Evolutionary conservation across 2,329 filamentous ascomycete genomes (phyloP).

Genomic region (Westerdykella aurantiaca): DNA sequence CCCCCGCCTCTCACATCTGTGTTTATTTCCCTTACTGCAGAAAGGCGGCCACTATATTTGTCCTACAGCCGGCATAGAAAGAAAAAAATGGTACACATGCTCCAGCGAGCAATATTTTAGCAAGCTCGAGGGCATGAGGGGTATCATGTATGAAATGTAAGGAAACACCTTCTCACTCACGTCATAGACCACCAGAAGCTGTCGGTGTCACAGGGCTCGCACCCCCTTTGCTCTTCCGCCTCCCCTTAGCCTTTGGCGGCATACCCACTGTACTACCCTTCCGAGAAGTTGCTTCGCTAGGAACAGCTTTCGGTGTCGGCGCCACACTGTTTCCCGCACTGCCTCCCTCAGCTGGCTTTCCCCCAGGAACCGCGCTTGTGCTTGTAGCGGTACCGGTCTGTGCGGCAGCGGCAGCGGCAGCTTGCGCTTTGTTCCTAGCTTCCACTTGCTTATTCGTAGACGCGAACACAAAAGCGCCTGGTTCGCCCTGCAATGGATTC

Average conservation of each 20-base stretch:
- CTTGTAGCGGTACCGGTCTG: slow-evolving; percentile 14
- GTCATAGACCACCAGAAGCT: neutral
- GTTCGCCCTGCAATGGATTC: slow-evolving; percentile 57
- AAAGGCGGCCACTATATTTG: no score
- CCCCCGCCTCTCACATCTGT: no score
- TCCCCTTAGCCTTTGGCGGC: slow-evolving; percentile 24
- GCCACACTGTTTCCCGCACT: slow-evolving; percentile 25
- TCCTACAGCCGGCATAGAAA: no score
- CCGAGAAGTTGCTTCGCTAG: slow-evolving; percentile 9
- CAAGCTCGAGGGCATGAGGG: neutral
- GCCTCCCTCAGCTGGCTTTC: slow-evolving; percentile 14
- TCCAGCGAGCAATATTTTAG: no score
- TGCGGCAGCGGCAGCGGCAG: slow-evolving; percentile 8
- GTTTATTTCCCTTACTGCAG: no score
- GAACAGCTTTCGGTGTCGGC: slow-evolving; percentile 23
- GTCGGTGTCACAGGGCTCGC: slow-evolving; percentile 31
- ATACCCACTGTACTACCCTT: slow-evolving; percentile 19
- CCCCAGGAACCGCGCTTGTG: slow-evolving; percentile 1
- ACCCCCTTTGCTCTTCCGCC: slow-evolving; percentile 36
- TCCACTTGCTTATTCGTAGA: slow-evolving; percentile 40
- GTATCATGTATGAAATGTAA: slow-evolving; percentile 1
- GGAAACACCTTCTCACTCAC: neutral
- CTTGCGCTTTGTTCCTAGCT: slow-evolving; percentile 36
- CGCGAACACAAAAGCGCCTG: slow-evolving; percentile 56
- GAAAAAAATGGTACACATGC: no score